Evolutionary conservation across 805 yeast genomes (phyloP), one percentile per base, ranked within the genome.

Genomic region (Candida maesae): DNA sequence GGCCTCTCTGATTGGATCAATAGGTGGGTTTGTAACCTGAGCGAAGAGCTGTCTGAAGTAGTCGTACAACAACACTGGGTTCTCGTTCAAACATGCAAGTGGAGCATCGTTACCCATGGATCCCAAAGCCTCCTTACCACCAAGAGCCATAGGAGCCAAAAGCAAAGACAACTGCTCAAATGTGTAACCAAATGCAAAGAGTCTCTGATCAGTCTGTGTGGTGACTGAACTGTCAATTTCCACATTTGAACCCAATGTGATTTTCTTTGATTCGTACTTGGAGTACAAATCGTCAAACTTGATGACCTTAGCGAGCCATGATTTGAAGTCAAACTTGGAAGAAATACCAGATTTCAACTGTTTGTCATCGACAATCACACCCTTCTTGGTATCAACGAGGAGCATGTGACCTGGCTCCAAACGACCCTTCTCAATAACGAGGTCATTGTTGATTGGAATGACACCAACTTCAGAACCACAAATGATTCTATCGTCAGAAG

Each of bases 391-490:
- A 65, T 91, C 99, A 36, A 93, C 96, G 47, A 91, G 74, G 52
- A 91, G 74, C 95, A 91, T 86, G 63, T 95, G 82, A 45, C 99
- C 99, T 2, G 99, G 99, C 57, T 85, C 88, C 59, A 91, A 74
- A 59, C 97, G 79, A 39, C 99, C 99, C 74, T 91, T 91, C 59
- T 84, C 85, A 45, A 89, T 74, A 43, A 91, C 79, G 50, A 78
- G 74, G 52, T 81, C 85, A 16, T 96, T 81, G 47, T 82, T 93
- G 47, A 93, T 81, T 54, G 85, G 93, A 54, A 91, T 82, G 25
- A 91, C 97, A 67, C 99, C 99, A 47, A 91, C 99, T 68, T 91
- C 99, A 13, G 97, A 89, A 6, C 97, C 99, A 69, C 97, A 91
- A 58, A 91, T 89, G 76, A 91, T 90, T 54, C 95, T 77, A 66